phyloP scores from a whole-genome alignment of 352 stramenopile genomes.

The Pythium guiyangense region DNA sequence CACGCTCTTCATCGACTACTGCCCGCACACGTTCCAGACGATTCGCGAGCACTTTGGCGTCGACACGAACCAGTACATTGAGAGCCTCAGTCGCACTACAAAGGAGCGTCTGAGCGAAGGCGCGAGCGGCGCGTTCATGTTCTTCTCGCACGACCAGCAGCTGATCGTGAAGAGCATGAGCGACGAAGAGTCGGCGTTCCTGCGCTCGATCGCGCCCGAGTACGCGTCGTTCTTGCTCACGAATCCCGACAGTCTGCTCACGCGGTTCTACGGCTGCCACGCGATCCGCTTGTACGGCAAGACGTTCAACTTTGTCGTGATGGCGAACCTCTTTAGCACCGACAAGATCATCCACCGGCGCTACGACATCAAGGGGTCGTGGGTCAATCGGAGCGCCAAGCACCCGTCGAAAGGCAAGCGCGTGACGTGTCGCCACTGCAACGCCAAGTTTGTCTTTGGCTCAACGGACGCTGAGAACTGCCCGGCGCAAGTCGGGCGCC shows the following conservation, averaged over 20 bases:
- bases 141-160: conserved; percentile 86
- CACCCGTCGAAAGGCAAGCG: conserved; percentile 82
- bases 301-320: conserved; percentile 89
- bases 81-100: conserved; percentile 77
- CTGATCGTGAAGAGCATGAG: conserved; percentile 90
- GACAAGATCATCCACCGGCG: conserved; percentile 81
- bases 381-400: conserved; percentile 86
- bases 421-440: conserved; percentile 84
- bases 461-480: conserved; percentile 79
- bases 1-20: conserved; percentile 86
- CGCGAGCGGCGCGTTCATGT: conserved; percentile 86
- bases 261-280: conserved; percentile 82
- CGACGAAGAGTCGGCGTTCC: conserved; percentile 76
- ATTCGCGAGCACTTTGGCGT: conserved; percentile 85
- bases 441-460: conserved; percentile 84
- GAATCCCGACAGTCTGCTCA: conserved; percentile 78
- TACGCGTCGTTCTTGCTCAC: conserved; percentile 81
- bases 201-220: conserved; percentile 74
- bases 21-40: conserved; percentile 80
- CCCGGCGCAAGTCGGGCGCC: conserved; percentile 63
- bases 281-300: conserved; percentile 84
- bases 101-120: conserved; percentile 86
- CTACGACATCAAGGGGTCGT: conserved; percentile 88
- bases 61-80: conserved; percentile 78
- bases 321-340: conserved; percentile 85